Evolutionary conservation across 768 basidiomycete species (phyloP).

Genomic region (Ramaria rubella): DNA sequence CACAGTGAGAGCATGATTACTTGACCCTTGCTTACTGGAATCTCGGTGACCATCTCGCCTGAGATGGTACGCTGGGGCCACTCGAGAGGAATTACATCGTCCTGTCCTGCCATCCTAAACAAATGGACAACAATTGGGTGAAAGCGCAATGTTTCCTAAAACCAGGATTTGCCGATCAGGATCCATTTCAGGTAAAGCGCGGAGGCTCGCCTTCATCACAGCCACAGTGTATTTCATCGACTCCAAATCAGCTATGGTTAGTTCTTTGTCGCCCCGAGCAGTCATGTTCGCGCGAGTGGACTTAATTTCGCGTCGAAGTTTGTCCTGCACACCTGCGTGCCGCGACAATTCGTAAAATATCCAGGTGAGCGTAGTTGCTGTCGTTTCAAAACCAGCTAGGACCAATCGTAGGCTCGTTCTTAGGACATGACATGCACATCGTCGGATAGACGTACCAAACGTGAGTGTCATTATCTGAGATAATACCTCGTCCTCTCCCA

Average conservation of each 20-base stretch:
- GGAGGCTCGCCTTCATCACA: constrained; percentile 23
- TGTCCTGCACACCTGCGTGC: constrained; percentile 49
- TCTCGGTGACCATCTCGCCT: constrained; percentile 20
- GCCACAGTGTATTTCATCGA: constrained; percentile 28
- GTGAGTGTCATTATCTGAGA: constrained; percentile 37
- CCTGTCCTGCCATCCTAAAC: constrained; percentile 21
- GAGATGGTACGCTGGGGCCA: constrained; percentile 23
- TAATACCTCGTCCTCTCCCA: constrained; percentile 44
- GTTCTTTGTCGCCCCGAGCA: constrained; percentile 21
- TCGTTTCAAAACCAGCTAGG: constrained; percentile 47
- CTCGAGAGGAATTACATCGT: constrained; percentile 30
- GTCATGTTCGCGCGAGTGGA: constrained; percentile 17
- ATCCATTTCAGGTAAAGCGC: neutral
- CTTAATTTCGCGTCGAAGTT: constrained; percentile 53
- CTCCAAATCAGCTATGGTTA: constrained; percentile 28
- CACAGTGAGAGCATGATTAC: constrained; percentile 14
- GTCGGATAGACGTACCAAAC: neutral
- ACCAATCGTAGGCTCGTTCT: constrained; percentile 12
- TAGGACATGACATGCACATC: neutral
- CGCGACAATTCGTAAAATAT: constrained; percentile 55
- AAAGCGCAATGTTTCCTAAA: constrained; percentile 24
- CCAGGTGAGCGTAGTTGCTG: constrained; percentile 53
- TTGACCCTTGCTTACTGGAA: constrained; percentile 25
- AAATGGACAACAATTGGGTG: constrained; percentile 27
- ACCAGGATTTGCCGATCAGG: neutral